Base-by-base conservation (phyloP, 768 basidiomycete genomes). In the Amanita molliuscula region DNA sequence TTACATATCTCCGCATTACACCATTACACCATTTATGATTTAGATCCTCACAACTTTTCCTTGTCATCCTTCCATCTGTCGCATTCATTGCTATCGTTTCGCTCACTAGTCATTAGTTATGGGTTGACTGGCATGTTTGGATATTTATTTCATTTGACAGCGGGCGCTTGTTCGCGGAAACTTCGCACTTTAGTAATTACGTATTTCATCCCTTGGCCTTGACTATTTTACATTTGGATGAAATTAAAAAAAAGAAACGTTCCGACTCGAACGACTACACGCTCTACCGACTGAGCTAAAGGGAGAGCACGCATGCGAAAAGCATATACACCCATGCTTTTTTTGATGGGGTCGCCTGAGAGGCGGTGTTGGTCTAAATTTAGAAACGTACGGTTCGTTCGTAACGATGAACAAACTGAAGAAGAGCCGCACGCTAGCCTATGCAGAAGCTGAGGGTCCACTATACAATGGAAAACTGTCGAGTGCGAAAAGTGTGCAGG, bases 191-290 rank as follows among this genome's bases (percentile, higher is more conserved):
- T n/a, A 37, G 36, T 37, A 37, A 37, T 37, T 37, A 13, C 29
- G 29, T 29, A 29, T 29, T 29, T 28, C 7, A 28, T 28, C 8
- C 26, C 4, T 1, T 1, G 26, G 1, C 26, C 7, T 28, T 8
- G 26, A 28, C 26, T 28, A 28, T 28, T 8, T 8, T 9, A 29
- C 29, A 29, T 29, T 10, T 10, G 29, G 29, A 29, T 28, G 7
- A 3, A 8, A 28, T 23, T 2, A 4, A 23, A 23, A 2, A 77
- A 76, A 73, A 77, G 73, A 74, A 77, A 78, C 74, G 74, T 76
- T 74, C 74, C 76, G 75, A 78, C 76, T 34, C 16, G 8, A 31
- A 71, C 75, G 78, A 75, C 78, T 75, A 77, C 73, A 75, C 77
- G 77, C 78, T 78, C 77, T 78, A 78, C 49, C 40, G 43, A 50